Conservation (phyloP, 805 yeast species). For the Suhomyces faveliae region DNA sequence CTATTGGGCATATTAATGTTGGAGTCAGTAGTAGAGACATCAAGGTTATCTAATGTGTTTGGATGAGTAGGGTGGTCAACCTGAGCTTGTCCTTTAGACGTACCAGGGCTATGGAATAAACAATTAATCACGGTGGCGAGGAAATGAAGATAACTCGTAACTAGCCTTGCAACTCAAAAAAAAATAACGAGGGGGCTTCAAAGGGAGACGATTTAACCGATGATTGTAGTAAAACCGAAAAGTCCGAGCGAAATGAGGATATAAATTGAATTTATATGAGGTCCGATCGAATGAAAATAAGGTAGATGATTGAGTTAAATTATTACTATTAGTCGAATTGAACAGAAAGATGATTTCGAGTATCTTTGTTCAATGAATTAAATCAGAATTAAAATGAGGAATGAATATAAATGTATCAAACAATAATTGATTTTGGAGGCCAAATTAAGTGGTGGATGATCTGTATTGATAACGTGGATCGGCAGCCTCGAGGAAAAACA, state of each 20-base stretch:
- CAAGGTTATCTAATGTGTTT: slow-evolving; percentile 3
- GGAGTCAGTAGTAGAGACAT: slow-evolving; percentile 3
- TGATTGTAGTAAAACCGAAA: slow-evolving; percentile 2
- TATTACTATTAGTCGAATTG: background rate
- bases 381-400: background rate
- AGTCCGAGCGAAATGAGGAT: slow-evolving; percentile 3
- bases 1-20: slow-evolving; percentile 6
- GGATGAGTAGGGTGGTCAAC: slow-evolving; percentile 2
- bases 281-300: background rate
- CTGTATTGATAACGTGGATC: background rate
- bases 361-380: background rate
- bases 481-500: background rate
- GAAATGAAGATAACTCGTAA: slow-evolving; percentile 1
- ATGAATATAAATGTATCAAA: background rate
- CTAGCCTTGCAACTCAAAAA: background rate
- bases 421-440: background rate
- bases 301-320: background rate
- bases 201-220: background rate
- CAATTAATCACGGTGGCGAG: slow-evolving; percentile 5
- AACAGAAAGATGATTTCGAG: background rate
- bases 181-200: background rate
- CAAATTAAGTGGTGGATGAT: background rate
- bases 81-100: slow-evolving; percentile 3
- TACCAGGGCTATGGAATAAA: slow-evolving; percentile 3
- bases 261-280: background rate